Percentiles rank a stretch among this genome's conserved stretches.
Evolutionary conservation across 805 yeast genomes (phyloP).

Genomic region (Pichia rugopelliculosa): DNA sequence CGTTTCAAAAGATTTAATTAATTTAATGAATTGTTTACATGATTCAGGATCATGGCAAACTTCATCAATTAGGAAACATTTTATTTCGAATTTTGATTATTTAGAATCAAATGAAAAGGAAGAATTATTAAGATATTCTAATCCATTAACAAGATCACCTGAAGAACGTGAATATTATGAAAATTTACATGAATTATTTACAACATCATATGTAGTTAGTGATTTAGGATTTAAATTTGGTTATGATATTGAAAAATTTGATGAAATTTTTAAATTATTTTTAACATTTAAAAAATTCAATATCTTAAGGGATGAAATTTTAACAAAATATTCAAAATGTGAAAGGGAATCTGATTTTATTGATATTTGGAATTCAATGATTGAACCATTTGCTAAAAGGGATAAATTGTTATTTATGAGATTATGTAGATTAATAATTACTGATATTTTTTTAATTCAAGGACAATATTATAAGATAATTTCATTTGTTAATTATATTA

Average conservation of each 20-base stretch:
- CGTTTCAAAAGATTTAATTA: background rate
- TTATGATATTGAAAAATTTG: background rate
- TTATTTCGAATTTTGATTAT: background rate
- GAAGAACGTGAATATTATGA: background rate
- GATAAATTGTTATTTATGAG: background rate
- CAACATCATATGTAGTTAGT: background rate
- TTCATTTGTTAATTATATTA: constrained; percentile 3
- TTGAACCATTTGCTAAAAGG: background rate
- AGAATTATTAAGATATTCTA: background rate
- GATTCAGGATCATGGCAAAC: background rate
- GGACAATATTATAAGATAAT: constrained; percentile 5
- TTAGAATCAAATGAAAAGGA: background rate
- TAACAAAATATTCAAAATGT: background rate
- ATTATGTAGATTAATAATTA: constrained; percentile 1
- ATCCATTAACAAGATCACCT: background rate
- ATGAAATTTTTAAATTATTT: constrained; percentile 2
- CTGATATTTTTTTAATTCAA: background rate
- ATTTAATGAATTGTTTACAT: background rate
- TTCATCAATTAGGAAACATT: background rate
- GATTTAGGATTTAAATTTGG: constrained; percentile 7
- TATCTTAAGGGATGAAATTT: background rate
- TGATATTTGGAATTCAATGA: background rate
- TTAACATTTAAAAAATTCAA: background rate
- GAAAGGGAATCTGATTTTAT: background rate
- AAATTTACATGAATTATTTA: background rate